A percentile compares a stretch with the other conserved stretches of the same genome.
Evolutionary conservation across 2,329 filamentous ascomycete genomes (phyloP).

Genomic region (Thielaviopsis musarum): DNA sequence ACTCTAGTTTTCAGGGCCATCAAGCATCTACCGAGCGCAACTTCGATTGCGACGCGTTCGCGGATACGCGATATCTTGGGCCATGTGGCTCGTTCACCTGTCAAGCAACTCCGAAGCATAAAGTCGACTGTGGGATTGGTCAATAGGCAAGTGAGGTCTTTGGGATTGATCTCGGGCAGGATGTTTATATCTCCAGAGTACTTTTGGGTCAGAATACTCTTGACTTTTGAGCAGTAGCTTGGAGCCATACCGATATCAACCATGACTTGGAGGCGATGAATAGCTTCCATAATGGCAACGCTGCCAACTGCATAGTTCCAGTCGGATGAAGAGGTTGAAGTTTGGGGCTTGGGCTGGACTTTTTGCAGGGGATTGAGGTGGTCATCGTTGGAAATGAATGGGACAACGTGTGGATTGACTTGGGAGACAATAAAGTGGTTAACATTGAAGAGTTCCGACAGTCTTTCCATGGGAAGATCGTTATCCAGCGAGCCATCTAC

Average conservation of each 20-base stretch:
- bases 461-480: conserved; percentile 74
- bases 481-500: conserved; percentile 94
- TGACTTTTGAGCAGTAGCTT: conserved; percentile 59
- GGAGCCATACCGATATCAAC: conserved; percentile 68
- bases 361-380: conserved; percentile 24
- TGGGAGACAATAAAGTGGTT: conserved; percentile 97
- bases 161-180: conserved; percentile 58
- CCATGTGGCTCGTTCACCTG: conserved; percentile 80
- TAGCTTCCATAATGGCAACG: conserved; percentile 60
- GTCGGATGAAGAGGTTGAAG: conserved; percentile 15
- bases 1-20: conserved; percentile 50
- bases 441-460: conserved; percentile 93
- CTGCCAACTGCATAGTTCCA: conserved; percentile 54
- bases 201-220: conserved; percentile 71
- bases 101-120: conserved; percentile 61
- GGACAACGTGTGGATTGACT: conserved; percentile 85
- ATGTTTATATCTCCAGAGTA: conserved; percentile 96
- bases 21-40: conserved; percentile 64
- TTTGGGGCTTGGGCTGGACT: neutral
- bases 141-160: conserved; percentile 60
- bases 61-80: conserved; percentile 71
- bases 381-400: conserved; percentile 66
- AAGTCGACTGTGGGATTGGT: conserved; percentile 76
- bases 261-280: conserved; percentile 67
- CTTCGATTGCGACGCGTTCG: conserved; percentile 76